Percentiles rank a stretch among this genome's conserved stretches.
Evolutionary conservation across 2,329 filamentous ascomycete species (phyloP).

Genomic region (Colletotrichum godetiae): DNA sequence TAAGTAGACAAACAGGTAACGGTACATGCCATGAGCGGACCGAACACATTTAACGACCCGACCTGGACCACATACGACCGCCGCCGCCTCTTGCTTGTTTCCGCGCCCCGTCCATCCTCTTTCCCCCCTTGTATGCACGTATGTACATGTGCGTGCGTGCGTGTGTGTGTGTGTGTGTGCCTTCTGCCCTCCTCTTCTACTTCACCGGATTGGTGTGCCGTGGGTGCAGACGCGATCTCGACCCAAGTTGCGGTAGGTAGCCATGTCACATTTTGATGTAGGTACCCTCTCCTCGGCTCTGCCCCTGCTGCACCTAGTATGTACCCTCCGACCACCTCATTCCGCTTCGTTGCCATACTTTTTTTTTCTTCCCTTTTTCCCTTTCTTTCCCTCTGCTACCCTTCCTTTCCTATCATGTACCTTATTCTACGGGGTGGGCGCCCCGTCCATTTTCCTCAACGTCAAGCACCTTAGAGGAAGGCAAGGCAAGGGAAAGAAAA

Average conservation of each 20-base stretch:
- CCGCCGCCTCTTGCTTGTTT: background rate
- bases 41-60: background rate
- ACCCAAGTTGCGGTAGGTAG: conserved; percentile 11
- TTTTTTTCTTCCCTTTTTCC: background rate
- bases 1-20: background rate
- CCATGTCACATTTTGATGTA: conserved; percentile 25
- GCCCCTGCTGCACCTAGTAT: conserved; percentile 26
- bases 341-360: conserved; percentile 12
- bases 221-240: conserved; percentile 26
- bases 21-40: conserved; percentile 3
- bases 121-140: background rate
- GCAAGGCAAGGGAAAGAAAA: background rate
- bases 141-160: background rate
- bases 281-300: conserved; percentile 29
- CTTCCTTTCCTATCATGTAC: conserved; percentile 21
- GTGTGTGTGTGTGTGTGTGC: background rate
- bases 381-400: background rate
- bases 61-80: background rate
- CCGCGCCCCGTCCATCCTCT: background rate
- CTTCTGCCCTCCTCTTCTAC: conserved; percentile 11
- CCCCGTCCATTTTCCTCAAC: conserved; percentile 20
- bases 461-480: conserved; percentile 12
- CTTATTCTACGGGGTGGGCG: conserved; percentile 4
- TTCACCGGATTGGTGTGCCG: conserved; percentile 26
- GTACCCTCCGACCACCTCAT: conserved; percentile 30